Evolutionary conservation across 805 yeast species (phyloP).

Genomic region (Danielozyma ontarioensis): DNA sequence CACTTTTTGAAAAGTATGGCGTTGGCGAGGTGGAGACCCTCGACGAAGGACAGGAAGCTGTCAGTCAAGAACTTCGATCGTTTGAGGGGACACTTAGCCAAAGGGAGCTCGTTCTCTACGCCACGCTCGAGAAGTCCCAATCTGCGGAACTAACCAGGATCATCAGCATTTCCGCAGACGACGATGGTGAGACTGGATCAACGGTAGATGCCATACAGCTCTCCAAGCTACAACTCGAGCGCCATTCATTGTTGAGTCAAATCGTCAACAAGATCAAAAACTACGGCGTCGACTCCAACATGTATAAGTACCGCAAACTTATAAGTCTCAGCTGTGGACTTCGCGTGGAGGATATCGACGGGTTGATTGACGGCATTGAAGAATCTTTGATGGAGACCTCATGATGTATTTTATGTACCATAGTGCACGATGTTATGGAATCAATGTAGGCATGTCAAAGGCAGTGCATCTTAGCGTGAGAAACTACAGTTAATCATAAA

Average conservation of each 20-base stretch:
- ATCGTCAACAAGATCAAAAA: conserved; percentile 43
- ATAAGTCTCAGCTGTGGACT: conserved; percentile 75
- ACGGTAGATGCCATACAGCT: conserved; percentile 20
- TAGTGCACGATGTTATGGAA: no score
- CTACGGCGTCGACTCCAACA: conserved; percentile 47
- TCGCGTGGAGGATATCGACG: conserved; percentile 72
- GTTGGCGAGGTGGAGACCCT: conserved; percentile 18
- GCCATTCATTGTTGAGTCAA: conserved; percentile 39
- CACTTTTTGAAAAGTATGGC: conserved; percentile 24
- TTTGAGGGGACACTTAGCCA: conserved; percentile 4
- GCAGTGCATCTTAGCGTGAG: no score
- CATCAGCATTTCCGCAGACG: not conserved
- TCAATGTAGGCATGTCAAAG: no score
- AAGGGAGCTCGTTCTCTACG: conserved; percentile 8
- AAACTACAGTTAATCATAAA: no score
- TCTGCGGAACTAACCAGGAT: not conserved
- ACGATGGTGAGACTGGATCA: no score
- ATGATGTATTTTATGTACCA: not conserved
- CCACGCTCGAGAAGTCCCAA: conserved; percentile 5
- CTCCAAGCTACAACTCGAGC: conserved; percentile 47
- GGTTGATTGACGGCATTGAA: conserved; percentile 70
- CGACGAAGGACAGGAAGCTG: conserved; percentile 21
- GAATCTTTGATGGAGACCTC: conserved; percentile 8
- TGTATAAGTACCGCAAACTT: conserved; percentile 72
- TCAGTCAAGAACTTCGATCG: conserved; percentile 11